Percentiles rank a stretch among this genome's conserved stretches.
Evolutionary conservation across 225 moss, liverwort and hornwort species (phyloP).

Genomic region (Pseudoscleropodium purum): DNA sequence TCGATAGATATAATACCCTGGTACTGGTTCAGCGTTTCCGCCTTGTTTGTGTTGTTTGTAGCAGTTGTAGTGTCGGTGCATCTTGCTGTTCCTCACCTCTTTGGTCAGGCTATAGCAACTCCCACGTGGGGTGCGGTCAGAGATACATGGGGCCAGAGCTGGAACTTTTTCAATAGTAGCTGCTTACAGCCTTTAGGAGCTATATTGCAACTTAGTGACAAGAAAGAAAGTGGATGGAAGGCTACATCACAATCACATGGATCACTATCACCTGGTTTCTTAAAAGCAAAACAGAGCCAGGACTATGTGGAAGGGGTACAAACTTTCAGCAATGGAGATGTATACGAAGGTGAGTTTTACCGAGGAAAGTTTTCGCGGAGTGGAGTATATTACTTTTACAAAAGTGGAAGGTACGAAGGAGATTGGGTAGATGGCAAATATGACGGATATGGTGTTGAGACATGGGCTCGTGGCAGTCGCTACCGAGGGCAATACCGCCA

Average conservation of each 20-base stretch:
- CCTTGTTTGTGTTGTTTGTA: constrained; percentile 67
- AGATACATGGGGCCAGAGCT: constrained; percentile 59
- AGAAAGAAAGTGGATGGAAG: constrained; percentile 44
- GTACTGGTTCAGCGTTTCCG: constrained; percentile 82
- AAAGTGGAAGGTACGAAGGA: constrained; percentile 91
- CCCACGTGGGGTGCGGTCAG: constrained; percentile 43
- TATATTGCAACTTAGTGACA: constrained; percentile 49
- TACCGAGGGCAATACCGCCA: constrained; percentile 86
- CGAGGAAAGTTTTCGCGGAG: constrained; percentile 78
- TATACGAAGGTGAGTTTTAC: constrained; percentile 85
- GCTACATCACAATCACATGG: constrained; percentile 38
- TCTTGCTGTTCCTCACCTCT: constrained; percentile 64
- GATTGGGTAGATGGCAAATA: constrained; percentile 98
- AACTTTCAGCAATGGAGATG: constrained; percentile 86
- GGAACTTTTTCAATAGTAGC: constrained; percentile 50
- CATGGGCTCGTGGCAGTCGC: constrained; percentile 91
- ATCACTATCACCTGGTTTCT: constrained; percentile 42
- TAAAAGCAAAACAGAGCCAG: constrained; percentile 47
- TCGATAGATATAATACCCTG: constrained; percentile 61
- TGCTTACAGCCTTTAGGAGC: constrained; percentile 68
- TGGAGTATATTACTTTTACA: constrained; percentile 92
- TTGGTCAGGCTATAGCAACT: constrained; percentile 31
- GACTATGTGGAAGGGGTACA: constrained; percentile 72
- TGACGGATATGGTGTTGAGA: constrained; percentile 86
- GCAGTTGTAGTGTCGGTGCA: constrained; percentile 71